These are phyloP conservation scores for Penicillium aurantiogriseum DNA, from an alignment of 2,329 filamentous ascomycete species.

Conservation along the genomic window DNA sequence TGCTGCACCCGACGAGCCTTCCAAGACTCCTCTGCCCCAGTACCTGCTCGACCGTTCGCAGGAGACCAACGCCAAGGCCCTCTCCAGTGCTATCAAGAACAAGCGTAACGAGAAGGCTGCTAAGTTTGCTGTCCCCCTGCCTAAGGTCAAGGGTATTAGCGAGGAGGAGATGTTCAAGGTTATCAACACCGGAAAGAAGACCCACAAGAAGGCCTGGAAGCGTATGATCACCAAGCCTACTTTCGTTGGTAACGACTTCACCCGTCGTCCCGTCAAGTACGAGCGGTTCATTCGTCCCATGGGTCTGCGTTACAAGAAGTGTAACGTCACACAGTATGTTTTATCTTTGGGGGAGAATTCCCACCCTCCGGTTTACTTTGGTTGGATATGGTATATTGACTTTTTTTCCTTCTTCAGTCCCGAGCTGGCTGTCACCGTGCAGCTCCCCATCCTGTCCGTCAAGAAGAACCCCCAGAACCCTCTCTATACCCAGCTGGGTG, in stretches of 20 bases:
- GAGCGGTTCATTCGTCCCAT: conserved; percentile 71
- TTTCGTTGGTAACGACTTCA: conserved; percentile 91
- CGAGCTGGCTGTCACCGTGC: conserved; percentile 80
- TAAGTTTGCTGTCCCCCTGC: conserved; percentile 85
- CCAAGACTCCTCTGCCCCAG: conserved; percentile 74
- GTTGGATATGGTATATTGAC: conserved; percentile 11
- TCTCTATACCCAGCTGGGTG: conserved; percentile 88
- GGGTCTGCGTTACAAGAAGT: conserved; percentile 77
- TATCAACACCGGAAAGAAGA: conserved; percentile 94
- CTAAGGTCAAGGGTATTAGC: conserved; percentile 88
- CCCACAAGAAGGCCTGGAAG: conserved; percentile 72
- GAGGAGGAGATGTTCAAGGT: conserved; percentile 99
- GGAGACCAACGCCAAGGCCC: conserved; percentile 67
- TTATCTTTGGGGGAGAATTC: not conserved
- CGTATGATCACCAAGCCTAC: conserved; percentile 73
- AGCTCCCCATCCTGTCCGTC: conserved; percentile 74
- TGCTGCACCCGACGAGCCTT: conserved; percentile 71
- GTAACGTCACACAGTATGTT: conserved; percentile 58
- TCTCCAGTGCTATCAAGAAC: conserved; percentile 88
- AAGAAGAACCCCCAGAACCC: conserved; percentile 88
- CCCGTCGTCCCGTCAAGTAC: conserved; percentile 77
- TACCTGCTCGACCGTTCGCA: conserved; percentile 88
- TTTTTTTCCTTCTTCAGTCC: conserved; percentile 43
- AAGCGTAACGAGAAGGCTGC: conserved; percentile 92
- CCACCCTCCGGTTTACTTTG: conserved; percentile 6